phyloP scores from a whole-genome alignment of 495 filamentous ascomycete genomes.

The Penicillium nucicola region DNA sequence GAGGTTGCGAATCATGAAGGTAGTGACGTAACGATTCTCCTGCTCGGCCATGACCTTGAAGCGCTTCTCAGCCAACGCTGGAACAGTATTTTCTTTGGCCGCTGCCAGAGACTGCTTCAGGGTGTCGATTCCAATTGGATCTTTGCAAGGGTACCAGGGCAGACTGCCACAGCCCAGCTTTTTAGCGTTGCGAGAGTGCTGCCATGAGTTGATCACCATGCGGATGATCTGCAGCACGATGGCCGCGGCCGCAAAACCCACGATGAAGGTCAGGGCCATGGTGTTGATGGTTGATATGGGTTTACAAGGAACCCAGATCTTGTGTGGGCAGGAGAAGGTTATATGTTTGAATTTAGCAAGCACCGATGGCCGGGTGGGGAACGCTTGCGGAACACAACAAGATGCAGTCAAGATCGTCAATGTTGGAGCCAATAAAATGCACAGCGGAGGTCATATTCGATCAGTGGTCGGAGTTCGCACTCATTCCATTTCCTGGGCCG shows the following conservation, averaged over 20 bases:
- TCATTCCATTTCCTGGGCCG: background rate
- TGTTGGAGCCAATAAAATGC: slow-evolving; percentile 9
- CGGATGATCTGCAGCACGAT: slow-evolving; percentile 25
- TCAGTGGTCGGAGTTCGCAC: slow-evolving; percentile 9
- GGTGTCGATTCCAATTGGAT: slow-evolving; percentile 28
- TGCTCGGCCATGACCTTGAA: slow-evolving; percentile 17
- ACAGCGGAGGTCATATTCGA: slow-evolving; percentile 10
- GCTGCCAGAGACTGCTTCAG: slow-evolving; percentile 24
- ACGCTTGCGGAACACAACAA: background rate
- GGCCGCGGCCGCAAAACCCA: slow-evolving; percentile 25
- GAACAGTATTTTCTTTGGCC: slow-evolving; percentile 28
- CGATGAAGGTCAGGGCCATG: slow-evolving; percentile 19
- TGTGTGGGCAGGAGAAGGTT: background rate
- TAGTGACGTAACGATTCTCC: slow-evolving; percentile 29
- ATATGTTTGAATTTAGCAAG: background rate
- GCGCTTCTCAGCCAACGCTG: slow-evolving; percentile 20
- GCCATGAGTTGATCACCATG: slow-evolving; percentile 18
- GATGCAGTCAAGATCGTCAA: slow-evolving; percentile 5
- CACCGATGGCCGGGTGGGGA: background rate
- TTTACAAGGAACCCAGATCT: background rate
- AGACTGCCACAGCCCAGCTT: slow-evolving; percentile 25
- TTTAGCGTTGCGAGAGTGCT: slow-evolving; percentile 28
- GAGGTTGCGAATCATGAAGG: slow-evolving; percentile 24
- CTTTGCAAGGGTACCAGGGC: slow-evolving; percentile 29
- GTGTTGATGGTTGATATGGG: background rate